A percentile compares a stretch with the other conserved stretches of the same genome.
Evolutionary conservation across 495 filamentous ascomycete genomes (phyloP).

Genomic region (Penicillium canariense): DNA sequence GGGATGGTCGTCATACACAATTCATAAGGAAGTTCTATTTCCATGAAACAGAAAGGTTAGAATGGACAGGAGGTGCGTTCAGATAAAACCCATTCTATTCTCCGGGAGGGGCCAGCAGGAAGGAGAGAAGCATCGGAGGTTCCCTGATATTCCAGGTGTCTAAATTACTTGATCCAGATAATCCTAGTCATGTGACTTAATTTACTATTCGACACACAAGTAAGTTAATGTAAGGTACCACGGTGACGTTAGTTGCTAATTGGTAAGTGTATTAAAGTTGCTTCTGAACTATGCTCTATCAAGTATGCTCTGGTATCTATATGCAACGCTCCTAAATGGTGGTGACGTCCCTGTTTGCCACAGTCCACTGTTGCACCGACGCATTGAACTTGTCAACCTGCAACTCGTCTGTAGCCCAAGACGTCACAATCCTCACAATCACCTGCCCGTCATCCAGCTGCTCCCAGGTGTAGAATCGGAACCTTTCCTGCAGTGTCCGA

Average conservation of each 20-base stretch:
- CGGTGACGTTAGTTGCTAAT: neutral
- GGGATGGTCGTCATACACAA: neutral
- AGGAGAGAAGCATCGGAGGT: neutral
- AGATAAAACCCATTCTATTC: too few relatives aligned
- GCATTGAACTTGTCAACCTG: conserved; percentile 36
- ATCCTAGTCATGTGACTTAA: conserved; percentile 15
- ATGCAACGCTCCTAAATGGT: conserved; percentile 1
- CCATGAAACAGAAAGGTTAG: neutral
- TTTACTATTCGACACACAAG: neutral
- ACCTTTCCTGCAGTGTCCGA: conserved; percentile 26
- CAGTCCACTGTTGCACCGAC: conserved; percentile 31
- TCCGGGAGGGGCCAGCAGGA: neutral
- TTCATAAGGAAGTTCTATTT: neutral
- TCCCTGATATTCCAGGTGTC: conserved; percentile 17
- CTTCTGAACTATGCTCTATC: conserved; percentile 3
- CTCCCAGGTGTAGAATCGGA: conserved; percentile 39
- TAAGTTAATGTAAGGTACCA: neutral
- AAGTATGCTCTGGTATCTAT: conserved; percentile 4
- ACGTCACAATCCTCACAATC: conserved; percentile 35
- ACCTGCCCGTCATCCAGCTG: conserved; percentile 24
- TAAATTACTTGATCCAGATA: neutral
- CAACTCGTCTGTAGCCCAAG: conserved; percentile 38
- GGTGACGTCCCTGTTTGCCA: conserved; percentile 4
- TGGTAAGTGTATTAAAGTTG: neutral
- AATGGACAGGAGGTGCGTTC: neutral